Percentiles rank a stretch among this genome's conserved stretches.
Conservation (phyloP, 495 filamentous ascomycete species). For the Aspergillus incahuasiensis region DNA sequence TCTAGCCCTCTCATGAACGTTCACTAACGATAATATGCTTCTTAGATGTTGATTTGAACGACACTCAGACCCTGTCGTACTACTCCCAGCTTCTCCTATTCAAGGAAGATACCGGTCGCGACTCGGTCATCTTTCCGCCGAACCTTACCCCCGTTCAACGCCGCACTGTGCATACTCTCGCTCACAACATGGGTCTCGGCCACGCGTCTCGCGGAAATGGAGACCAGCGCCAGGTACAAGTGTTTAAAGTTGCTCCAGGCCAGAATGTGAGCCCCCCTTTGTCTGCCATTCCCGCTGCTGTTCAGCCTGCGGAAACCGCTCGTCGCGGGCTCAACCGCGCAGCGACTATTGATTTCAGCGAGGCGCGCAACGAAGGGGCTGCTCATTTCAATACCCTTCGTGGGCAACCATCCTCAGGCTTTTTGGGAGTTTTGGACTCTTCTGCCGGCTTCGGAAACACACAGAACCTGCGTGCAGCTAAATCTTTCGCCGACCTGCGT, state of each 20-base stretch:
- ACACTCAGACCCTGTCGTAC: conserved; percentile 78
- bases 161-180: conserved; percentile 85
- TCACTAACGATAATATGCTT: conserved; percentile 21
- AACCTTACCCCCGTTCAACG: conserved; percentile 77
- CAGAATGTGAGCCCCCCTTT: conserved; percentile 62
- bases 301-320: conserved; percentile 66
- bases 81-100: conserved; percentile 88
- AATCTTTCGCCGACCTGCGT: conserved; percentile 93
- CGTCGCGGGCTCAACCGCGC: conserved; percentile 84
- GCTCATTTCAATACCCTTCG: conserved; percentile 70
- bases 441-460: conserved; percentile 62
- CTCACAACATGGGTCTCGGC: conserved; percentile 88
- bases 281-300: conserved; percentile 52
- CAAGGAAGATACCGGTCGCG: conserved; percentile 70
- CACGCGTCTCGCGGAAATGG: conserved; percentile 85
- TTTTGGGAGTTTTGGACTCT: conserved; percentile 80
- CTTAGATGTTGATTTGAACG: conserved; percentile 81
- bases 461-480: conserved; percentile 85
- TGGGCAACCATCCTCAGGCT: conserved; percentile 61
- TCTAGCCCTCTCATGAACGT: background rate
- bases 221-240: conserved; percentile 80
- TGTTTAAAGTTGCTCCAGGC: conserved; percentile 65
- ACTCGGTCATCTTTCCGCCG: conserved; percentile 76
- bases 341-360: conserved; percentile 97
- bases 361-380: conserved; percentile 67